Evolutionary conservation across 2,329 filamentous ascomycete genomes (phyloP).

Genomic region (Huntiella bhutanensis): DNA sequence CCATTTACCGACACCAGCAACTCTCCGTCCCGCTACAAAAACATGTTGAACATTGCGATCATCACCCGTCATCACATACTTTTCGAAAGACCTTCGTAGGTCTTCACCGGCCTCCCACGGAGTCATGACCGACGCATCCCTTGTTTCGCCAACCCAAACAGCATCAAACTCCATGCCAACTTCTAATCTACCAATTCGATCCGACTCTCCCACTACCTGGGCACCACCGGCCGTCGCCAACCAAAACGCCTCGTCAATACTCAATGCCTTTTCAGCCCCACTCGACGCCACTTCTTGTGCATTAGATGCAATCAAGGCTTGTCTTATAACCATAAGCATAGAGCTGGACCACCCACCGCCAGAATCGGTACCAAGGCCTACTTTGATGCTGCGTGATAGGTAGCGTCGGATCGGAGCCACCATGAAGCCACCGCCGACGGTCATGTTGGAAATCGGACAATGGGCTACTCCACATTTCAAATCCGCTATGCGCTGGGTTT

Average conservation of each 20-base stretch:
- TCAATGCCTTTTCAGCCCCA: conserved; percentile 26
- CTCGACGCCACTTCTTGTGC: conserved; percentile 24
- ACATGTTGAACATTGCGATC: conserved; percentile 40
- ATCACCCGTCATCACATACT: conserved; percentile 47
- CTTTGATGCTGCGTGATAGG: conserved; percentile 37
- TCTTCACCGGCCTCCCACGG: conserved; percentile 32
- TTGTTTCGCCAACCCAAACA: conserved; percentile 25
- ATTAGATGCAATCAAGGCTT: conserved; percentile 36
- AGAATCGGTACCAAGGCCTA: conserved; percentile 47
- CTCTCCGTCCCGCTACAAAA: conserved; percentile 28
- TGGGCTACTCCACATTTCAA: conserved; percentile 41
- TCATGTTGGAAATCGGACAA: conserved; percentile 46
- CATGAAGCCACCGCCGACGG: conserved; percentile 42
- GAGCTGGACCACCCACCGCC: conserved; percentile 42
- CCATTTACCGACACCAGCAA: conserved; percentile 7
- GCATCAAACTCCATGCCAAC: conserved; percentile 46
- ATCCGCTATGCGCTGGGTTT: conserved; percentile 27
- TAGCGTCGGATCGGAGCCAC: conserved; percentile 40
- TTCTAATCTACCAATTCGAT: conserved; percentile 35
- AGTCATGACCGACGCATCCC: conserved; percentile 26
- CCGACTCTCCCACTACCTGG: conserved; percentile 33
- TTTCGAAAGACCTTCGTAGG: conserved; percentile 32
- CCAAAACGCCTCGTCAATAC: conserved; percentile 35
- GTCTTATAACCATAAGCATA: conserved; percentile 39
- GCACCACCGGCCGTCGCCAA: conserved; percentile 44